Evolutionary conservation across 1,139 yeast genomes (phyloP), one percentile per base, ranked within the genome.

Genomic region (Spencermartinsiella ligniputridi): DNA sequence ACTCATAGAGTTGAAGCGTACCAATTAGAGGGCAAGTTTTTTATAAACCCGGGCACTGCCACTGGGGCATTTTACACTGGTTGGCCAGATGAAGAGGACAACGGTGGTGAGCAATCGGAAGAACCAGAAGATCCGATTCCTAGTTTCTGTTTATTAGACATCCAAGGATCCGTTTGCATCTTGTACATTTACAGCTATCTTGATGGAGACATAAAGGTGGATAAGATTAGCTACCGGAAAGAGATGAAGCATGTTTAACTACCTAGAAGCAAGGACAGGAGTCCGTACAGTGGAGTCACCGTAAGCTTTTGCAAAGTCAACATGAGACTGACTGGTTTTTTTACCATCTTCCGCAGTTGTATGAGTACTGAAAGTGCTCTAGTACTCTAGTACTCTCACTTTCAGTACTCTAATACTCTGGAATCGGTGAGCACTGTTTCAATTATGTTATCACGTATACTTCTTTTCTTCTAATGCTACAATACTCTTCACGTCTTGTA

Each of bases 41-140:
- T 92, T 59, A 75, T 92, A 20, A 90, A 88, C 62, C 98, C 98
- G 0, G 98, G 98, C 0, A 84, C 95, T 60, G 95, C 95, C 37
- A 89, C 97, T 0, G 98, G 98, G 12, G 96, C 97, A 0, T 79
- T 76, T 55, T 75, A 75, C 40, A 76, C 49, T 72, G 80, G 63
- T 74, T 78, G 66, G 52, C 69, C 66, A 13, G 72, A 67, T 8
- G 66, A 68, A 19, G 67, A 56, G 6, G 70, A 66, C 9, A 59
- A 56, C 1, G 63, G 57, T n/a, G 62, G 52, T 15, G 50, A 41
- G 3, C 57, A 49, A 11, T 48, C 47, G 25, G 49, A 46, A 22
- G 58, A 48, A n/a, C 53, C 51, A 12, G 71, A 63, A 45, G 68
- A 64, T 24, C 53, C 66, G 3, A 74, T 81, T n/a, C 97, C 98